Evolutionary conservation across 371 early-diverging fungal species (phyloP).

Genomic region (Saksenaea oblongispora): DNA sequence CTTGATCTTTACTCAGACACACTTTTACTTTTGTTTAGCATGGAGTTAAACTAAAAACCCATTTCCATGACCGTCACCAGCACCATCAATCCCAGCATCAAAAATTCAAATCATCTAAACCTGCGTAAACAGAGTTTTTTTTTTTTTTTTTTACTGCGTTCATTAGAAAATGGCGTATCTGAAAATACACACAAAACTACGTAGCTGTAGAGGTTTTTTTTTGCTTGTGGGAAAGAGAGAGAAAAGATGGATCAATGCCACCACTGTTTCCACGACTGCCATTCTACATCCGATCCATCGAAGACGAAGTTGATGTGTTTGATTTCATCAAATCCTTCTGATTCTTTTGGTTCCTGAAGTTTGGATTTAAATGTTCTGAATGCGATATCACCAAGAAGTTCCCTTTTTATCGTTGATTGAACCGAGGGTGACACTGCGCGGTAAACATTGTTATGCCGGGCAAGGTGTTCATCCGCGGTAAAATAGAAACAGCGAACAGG

Average conservation of each 20-base stretch:
- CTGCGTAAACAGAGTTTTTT: not conserved
- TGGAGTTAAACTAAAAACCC: not conserved
- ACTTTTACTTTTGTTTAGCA: not conserved
- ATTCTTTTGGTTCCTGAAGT: conserved; percentile 51
- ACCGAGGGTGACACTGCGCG: conserved; percentile 37
- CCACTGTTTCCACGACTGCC: conserved; percentile 49
- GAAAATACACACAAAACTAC: not conserved
- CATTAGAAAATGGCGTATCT: not conserved
- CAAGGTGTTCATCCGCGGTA: conserved; percentile 58
- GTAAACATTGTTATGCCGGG: conserved; percentile 79
- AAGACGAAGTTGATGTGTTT: conserved; percentile 66
- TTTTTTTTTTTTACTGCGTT: not conserved
- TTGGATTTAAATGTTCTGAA: conserved; percentile 51
- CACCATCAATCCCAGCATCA: not conserved
- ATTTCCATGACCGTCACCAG: too few species aligned
- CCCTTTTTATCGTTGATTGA: conserved; percentile 14
- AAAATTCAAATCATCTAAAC: not conserved
- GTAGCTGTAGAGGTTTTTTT: not conserved
- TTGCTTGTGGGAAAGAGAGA: not conserved
- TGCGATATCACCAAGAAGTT: conserved; percentile 57
- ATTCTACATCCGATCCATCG: conserved; percentile 44
- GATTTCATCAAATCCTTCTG: conserved; percentile 70
- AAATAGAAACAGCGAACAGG: conserved; percentile 75
- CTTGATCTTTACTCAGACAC: not conserved
- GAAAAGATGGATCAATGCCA: conserved; percentile 17